Conservation (phyloP, 495 filamentous ascomycete species). For the Lasiosphaeriaceae sp. region DNA sequence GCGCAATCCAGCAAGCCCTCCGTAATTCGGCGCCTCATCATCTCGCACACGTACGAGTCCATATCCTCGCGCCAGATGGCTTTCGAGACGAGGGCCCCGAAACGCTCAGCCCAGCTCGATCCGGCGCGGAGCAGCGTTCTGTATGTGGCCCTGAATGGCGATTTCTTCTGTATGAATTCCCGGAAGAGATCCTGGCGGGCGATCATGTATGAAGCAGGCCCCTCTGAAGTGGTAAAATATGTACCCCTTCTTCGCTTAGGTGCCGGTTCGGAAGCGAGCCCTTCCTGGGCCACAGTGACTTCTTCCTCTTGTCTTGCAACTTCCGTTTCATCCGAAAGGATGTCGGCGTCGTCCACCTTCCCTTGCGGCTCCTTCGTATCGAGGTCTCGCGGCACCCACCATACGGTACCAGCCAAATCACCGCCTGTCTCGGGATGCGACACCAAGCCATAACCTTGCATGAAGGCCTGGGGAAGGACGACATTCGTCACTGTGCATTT, state of each 20-base stretch:
- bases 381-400: constrained; percentile 55
- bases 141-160: background rate
- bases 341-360: background rate
- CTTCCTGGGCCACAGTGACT: background rate
- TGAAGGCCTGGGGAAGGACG: constrained; percentile 58
- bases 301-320: background rate
- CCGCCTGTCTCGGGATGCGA: constrained; percentile 51
- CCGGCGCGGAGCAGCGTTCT: background rate
- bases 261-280: background rate
- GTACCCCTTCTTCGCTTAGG: background rate
- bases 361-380: constrained; percentile 15
- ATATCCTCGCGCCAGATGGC: constrained; percentile 65
- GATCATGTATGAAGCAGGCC: background rate
- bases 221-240: background rate
- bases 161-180: background rate
- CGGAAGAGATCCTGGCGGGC: constrained; percentile 11
- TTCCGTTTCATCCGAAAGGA: background rate
- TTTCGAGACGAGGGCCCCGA: constrained; percentile 8
- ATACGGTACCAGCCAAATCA: too few relatives aligned
- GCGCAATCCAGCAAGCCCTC: constrained; percentile 35
- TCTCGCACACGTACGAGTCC: constrained; percentile 52
- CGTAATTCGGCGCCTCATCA: constrained; percentile 47
- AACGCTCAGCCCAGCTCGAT: background rate
- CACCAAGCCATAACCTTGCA: constrained; percentile 58
- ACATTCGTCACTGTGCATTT: constrained; percentile 54